Evolutionary conservation across 768 basidiomycete genomes (phyloP).

Genomic region (Boletus vermiculosoides): DNA sequence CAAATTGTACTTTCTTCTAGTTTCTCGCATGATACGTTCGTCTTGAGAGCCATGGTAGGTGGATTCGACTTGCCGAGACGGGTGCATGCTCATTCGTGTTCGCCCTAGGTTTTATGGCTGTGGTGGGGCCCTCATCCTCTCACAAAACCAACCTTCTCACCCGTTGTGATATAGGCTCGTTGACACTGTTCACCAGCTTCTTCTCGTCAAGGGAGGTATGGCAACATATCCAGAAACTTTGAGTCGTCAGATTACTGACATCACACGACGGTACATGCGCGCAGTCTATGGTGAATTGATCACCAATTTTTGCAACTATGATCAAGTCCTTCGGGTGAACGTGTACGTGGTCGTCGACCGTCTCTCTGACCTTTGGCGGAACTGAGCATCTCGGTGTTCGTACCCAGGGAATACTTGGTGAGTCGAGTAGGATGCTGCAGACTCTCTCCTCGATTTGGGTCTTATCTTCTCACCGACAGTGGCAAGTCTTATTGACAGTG

Average conservation of each 20-base stretch:
- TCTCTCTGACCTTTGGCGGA: not conserved
- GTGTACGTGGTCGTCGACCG: conserved; percentile 5
- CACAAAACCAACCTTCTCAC: conserved; percentile 1
- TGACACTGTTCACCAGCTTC: conserved; percentile 17
- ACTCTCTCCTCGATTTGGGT: not conserved
- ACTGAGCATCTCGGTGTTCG: not conserved
- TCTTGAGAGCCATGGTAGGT: conserved; percentile 15
- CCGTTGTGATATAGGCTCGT: conserved; percentile 5
- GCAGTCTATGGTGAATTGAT: conserved; percentile 16
- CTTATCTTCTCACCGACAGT: conserved; percentile 9
- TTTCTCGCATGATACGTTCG: conserved; percentile 2
- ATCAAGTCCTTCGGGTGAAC: conserved; percentile 6
- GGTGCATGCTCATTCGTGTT: not conserved
- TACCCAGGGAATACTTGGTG: conserved; percentile 16
- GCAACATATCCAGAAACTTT: not conserved
- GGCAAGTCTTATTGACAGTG: conserved; percentile 23
- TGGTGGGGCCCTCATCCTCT: conserved; percentile 5
- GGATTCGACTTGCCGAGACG: not conserved
- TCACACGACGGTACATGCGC: not conserved
- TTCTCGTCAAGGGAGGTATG: conserved; percentile 20
- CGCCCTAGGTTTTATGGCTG: conserved; percentile 16
- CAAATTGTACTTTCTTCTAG: not conserved
- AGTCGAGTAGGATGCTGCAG: not conserved
- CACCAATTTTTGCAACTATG: conserved; percentile 14
- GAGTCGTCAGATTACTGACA: not conserved